phyloP scores from a whole-genome alignment of 2,329 filamentous ascomycete genomes.

The Cordyceps pruinosa region DNA sequence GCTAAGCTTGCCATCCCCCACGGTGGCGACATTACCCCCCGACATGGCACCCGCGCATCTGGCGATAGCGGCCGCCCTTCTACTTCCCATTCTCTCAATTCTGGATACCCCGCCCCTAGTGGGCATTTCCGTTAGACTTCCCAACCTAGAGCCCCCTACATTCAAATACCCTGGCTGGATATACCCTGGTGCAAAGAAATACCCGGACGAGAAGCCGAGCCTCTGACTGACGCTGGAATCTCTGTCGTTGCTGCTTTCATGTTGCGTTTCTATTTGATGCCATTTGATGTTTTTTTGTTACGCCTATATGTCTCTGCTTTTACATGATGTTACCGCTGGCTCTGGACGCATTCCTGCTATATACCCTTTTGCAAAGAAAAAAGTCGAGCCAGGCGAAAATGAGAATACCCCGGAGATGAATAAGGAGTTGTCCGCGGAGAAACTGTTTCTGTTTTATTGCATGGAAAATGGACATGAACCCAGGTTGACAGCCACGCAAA shows the following conservation, averaged over 20 bases:
- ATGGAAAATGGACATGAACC: neutral
- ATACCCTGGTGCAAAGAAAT: conserved; percentile 58
- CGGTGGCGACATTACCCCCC: conserved; percentile 75
- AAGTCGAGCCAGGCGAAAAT: conserved; percentile 8
- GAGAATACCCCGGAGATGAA: conserved; percentile 12
- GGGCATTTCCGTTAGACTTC: conserved; percentile 79
- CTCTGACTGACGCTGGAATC: conserved; percentile 42
- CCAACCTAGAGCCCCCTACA: conserved; percentile 38
- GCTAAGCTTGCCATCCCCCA: conserved; percentile 59
- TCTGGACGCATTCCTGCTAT: conserved; percentile 11
- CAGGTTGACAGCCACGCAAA: conserved; percentile 1
- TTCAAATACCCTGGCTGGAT: conserved; percentile 56
- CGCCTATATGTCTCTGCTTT: conserved; percentile 10
- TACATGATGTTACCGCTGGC: conserved; percentile 5
- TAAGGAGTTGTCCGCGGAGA: conserved; percentile 5
- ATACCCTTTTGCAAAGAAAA: conserved; percentile 15
- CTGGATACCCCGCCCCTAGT: conserved; percentile 91
- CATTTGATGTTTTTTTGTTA: conserved; percentile 6
- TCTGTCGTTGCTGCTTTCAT: conserved; percentile 21
- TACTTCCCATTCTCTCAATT: conserved; percentile 90
- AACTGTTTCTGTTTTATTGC: conserved; percentile 6
- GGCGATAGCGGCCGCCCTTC: conserved; percentile 88
- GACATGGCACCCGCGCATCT: conserved; percentile 76
- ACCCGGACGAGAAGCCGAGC: conserved; percentile 37
- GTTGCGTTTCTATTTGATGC: conserved; percentile 1